A percentile compares a stretch with the other conserved stretches of the same genome.
Conservation (phyloP, 306 rosid species). For the Cicer bijugum region DNA sequence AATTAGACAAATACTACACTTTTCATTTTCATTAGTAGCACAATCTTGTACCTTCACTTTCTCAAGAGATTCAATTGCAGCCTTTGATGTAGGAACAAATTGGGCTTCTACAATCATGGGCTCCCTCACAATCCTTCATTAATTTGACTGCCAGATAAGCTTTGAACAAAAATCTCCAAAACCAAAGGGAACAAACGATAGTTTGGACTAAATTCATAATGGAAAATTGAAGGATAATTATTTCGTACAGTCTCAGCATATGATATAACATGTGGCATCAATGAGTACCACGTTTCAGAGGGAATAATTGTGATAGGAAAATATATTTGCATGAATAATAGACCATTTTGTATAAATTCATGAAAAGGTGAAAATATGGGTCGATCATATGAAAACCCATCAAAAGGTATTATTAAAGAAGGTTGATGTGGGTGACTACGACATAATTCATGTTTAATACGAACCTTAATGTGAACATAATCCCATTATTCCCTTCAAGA, state of each 20-base stretch:
- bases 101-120: neutral
- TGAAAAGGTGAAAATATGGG: neutral
- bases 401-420: neutral
- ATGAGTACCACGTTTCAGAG: neutral
- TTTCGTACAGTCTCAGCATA: neutral
- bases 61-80: slow-evolving; percentile 24
- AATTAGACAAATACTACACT: slow-evolving; percentile 8
- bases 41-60: slow-evolving; percentile 14
- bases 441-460: neutral
- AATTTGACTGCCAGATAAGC: neutral
- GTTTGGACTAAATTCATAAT: too few species aligned
- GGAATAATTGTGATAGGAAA: slow-evolving; percentile 4
- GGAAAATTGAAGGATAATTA: too few species aligned
- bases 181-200: neutral
- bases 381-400: neutral
- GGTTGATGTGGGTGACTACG: neutral
- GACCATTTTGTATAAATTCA: neutral
- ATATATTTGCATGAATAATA: neutral
- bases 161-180: slow-evolving; percentile 17
- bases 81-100: slow-evolving; percentile 33
- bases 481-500: neutral
- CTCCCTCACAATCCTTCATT: neutral
- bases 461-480: slow-evolving; percentile 3
- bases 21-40: neutral
- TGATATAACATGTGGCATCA: neutral